Evolutionary conservation across 192 early-diverging fungal genomes (phyloP).

Genomic region (Dispira simplex): DNA sequence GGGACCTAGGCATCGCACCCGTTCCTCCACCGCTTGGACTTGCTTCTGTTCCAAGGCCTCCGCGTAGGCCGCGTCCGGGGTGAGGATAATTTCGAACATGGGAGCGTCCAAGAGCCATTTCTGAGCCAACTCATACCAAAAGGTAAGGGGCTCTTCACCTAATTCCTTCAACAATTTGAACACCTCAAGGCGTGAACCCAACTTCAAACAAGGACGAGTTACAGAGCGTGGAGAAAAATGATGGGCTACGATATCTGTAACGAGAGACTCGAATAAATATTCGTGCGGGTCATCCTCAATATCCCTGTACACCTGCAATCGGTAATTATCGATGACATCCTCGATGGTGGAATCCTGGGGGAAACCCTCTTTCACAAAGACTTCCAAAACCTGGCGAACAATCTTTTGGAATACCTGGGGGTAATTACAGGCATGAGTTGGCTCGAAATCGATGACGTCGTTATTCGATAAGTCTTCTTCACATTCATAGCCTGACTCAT

Average conservation of each 20-base stretch:
- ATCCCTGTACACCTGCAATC: constrained; percentile 21
- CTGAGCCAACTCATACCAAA: constrained; percentile 33
- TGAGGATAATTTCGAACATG: constrained; percentile 36
- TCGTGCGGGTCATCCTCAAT: constrained; percentile 50
- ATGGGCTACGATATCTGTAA: constrained; percentile 32
- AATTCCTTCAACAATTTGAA: constrained; percentile 36
- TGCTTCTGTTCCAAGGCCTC: constrained; percentile 23
- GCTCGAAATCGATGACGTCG: constrained; percentile 19
- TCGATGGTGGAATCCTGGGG: constrained; percentile 2
- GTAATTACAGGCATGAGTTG: constrained; percentile 31
- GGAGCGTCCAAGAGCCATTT: constrained; percentile 39
- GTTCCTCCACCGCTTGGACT: constrained; percentile 18
- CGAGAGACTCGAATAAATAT: constrained; percentile 19
- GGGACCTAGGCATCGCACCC: constrained; percentile 22
- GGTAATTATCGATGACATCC: constrained; percentile 19
- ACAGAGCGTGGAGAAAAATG: constrained; percentile 31
- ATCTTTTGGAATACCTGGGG: constrained; percentile 38
- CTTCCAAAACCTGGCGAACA: constrained; percentile 38
- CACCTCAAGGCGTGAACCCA: constrained; percentile 33
- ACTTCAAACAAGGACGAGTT: constrained; percentile 16
- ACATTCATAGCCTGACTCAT: constrained; percentile 11
- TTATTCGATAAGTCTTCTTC: constrained; percentile 15
- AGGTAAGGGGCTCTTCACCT: constrained; percentile 26
- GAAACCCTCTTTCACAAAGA: constrained; percentile 22
- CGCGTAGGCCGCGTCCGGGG: constrained; percentile 34